These are phyloP conservation scores for Grifola frondosa DNA, from an alignment of 1,284 basidiomycete species.

Conservation along the genomic window DNA sequence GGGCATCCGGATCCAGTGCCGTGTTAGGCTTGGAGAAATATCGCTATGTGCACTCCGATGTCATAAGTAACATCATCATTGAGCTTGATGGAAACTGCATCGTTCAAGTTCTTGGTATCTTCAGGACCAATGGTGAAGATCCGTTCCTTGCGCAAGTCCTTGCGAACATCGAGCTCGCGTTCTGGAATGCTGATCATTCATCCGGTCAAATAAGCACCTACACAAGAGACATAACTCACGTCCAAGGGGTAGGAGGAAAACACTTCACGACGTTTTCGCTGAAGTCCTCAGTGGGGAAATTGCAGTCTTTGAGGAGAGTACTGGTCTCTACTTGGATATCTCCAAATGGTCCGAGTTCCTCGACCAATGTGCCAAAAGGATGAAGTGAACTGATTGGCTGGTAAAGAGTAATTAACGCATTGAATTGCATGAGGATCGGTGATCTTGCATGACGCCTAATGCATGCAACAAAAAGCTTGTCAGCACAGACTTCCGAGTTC, in stretches of 20 bases:
- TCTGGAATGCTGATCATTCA: slow-evolving; percentile 72
- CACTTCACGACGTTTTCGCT: slow-evolving; percentile 90
- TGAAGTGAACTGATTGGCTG: slow-evolving; percentile 92
- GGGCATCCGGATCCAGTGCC: slow-evolving; percentile 93
- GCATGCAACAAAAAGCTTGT: slow-evolving; percentile 93
- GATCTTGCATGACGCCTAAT: slow-evolving; percentile 88
- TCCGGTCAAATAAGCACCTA: slow-evolving; percentile 11
- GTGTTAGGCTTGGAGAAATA: slow-evolving; percentile 95
- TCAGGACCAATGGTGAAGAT: slow-evolving; percentile 93
- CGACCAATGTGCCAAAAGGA: slow-evolving; percentile 96
- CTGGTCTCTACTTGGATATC: slow-evolving; percentile 97
- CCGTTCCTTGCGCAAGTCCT: slow-evolving; percentile 82
- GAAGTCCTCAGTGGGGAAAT: slow-evolving; percentile 93
- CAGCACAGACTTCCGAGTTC: slow-evolving; percentile 85
- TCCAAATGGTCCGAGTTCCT: slow-evolving; percentile 95
- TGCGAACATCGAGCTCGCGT: slow-evolving; percentile 81
- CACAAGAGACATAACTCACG: slow-evolving; percentile 47
- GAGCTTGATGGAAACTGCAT: slow-evolving; percentile 84
- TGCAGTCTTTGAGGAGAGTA: slow-evolving; percentile 95
- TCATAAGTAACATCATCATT: slow-evolving; percentile 92
- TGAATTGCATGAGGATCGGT: slow-evolving; percentile 6
- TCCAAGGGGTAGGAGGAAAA: slow-evolving; percentile 90
- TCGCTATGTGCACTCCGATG: slow-evolving; percentile 87
- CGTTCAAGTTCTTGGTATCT: slow-evolving; percentile 88
- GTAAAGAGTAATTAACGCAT: slow-evolving; percentile 10